phyloP scores from a whole-genome alignment of 257 asterid genomes.

The Przewalskia tangutica region DNA sequence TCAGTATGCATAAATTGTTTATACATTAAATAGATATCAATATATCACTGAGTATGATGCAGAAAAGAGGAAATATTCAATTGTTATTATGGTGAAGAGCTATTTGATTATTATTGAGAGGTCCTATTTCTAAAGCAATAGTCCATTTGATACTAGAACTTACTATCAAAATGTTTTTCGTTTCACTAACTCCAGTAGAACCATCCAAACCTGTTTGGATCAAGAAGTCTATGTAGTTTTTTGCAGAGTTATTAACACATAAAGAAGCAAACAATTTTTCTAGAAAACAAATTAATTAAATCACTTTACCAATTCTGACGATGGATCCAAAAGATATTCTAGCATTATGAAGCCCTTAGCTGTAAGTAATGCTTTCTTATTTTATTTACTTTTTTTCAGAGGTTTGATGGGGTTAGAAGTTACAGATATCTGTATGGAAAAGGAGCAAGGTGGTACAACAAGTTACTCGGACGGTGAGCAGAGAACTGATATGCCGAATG shows the following conservation, averaged over 20 bases:
- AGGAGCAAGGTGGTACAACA: slow-evolving; percentile 49
- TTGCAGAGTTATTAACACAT: background rate
- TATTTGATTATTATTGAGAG: background rate
- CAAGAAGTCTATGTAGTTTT: background rate
- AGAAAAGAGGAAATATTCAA: background rate
- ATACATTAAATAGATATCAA: background rate
- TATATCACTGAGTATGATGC: background rate
- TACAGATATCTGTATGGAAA: slow-evolving; percentile 46
- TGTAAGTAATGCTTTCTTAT: background rate
- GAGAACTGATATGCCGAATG: slow-evolving; percentile 22
- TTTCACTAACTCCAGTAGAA: background rate
- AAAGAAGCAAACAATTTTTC: background rate
- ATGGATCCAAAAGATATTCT: background rate
- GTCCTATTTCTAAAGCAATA: background rate
- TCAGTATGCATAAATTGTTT: background rate
- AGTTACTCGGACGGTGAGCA: slow-evolving; percentile 29
- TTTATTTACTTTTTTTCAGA: slow-evolving; percentile 1
- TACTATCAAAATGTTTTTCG: background rate
- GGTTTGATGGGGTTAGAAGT: slow-evolving; percentile 51
- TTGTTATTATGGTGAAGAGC: background rate
- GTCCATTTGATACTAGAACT: background rate
- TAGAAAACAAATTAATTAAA: background rate
- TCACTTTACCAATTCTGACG: background rate
- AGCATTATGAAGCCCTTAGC: background rate
- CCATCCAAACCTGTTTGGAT: background rate